These are phyloP conservation scores for Fusarium sp. DNA, from an alignment of 2,329 filamentous ascomycete genomes.

Conservation along the genomic window DNA sequence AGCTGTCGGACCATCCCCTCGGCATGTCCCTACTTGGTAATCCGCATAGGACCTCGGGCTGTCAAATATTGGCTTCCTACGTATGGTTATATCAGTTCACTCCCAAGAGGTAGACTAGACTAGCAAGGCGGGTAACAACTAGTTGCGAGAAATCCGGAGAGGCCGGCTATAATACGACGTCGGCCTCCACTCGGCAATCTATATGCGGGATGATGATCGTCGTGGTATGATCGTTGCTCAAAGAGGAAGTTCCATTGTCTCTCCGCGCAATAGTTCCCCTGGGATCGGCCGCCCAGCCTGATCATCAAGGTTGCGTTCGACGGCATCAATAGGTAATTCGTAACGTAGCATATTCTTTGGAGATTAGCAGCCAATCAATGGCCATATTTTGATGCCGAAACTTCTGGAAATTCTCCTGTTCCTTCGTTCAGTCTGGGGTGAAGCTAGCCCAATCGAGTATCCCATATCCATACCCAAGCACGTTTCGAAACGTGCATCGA, in stretches of 20 bases:
- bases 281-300: not conserved
- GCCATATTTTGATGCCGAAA: not conserved
- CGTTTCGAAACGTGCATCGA: not conserved
- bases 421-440: not conserved
- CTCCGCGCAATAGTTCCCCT: not conserved
- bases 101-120: not conserved
- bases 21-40: not conserved
- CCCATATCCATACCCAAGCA: not conserved
- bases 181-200: not conserved
- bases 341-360: not conserved
- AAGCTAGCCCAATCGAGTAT: not conserved
- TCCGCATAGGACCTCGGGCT: rapidly evolving
- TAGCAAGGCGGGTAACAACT: no score
- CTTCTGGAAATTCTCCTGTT: not conserved
- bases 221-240: not conserved
- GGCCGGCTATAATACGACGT: not conserved
- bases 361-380: not conserved
- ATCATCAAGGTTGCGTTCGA: not conserved
- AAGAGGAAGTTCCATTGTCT: not conserved
- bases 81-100: not conserved
- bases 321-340: not conserved
- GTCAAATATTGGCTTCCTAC: not conserved
- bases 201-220: not conserved
- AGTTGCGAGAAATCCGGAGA: not conserved
- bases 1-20: rapidly evolving